A percentile compares a stretch with the other conserved stretches of the same genome.
Evolutionary conservation across 805 yeast species (phyloP).

Genomic region (Ogataea corticis): DNA sequence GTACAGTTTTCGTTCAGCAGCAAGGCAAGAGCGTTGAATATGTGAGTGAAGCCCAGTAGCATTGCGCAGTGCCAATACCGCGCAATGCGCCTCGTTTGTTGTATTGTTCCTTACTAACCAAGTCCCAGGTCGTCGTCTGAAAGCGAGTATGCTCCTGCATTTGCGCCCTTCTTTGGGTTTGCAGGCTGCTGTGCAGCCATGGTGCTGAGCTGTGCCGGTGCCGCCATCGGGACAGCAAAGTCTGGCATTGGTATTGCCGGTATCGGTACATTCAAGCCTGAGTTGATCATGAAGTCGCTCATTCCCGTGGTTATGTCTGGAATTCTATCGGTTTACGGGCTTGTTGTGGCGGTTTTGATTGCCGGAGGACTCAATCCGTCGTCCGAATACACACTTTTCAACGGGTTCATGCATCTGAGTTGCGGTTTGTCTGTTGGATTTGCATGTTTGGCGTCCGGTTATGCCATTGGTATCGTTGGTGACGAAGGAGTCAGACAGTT

Average conservation of each 20-base stretch:
- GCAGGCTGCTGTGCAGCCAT: constrained; percentile 96
- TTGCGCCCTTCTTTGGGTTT: constrained; percentile 96
- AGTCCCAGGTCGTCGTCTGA: constrained; percentile 19
- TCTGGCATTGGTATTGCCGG: constrained; percentile 98
- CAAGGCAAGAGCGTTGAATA: not conserved
- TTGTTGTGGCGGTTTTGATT: constrained; percentile 93
- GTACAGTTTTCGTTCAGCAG: not conserved
- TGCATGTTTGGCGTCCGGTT: constrained; percentile 94
- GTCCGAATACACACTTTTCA: constrained; percentile 79
- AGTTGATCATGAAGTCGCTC: constrained; percentile 89
- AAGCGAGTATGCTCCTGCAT: constrained; percentile 78
- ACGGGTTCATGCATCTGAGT: constrained; percentile 97
- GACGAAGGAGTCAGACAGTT: constrained; percentile 99
- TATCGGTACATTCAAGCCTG: constrained; percentile 97
- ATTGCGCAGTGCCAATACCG: not conserved
- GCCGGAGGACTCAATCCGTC: constrained; percentile 86
- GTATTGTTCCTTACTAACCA: not conserved
- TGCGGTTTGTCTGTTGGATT: constrained; percentile 97
- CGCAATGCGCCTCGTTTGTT: too few species aligned
- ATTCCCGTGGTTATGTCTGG: constrained; percentile 99
- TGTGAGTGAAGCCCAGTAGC: not conserved
- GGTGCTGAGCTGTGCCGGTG: constrained; percentile 93
- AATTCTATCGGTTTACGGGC: constrained; percentile 93
- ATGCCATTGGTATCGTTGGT: constrained; percentile 98
- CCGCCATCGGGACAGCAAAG: constrained; percentile 98